These are phyloP conservation scores for Gossypium anomalum DNA, from an alignment of 345 rosid genomes.

Conservation along the genomic window DNA sequence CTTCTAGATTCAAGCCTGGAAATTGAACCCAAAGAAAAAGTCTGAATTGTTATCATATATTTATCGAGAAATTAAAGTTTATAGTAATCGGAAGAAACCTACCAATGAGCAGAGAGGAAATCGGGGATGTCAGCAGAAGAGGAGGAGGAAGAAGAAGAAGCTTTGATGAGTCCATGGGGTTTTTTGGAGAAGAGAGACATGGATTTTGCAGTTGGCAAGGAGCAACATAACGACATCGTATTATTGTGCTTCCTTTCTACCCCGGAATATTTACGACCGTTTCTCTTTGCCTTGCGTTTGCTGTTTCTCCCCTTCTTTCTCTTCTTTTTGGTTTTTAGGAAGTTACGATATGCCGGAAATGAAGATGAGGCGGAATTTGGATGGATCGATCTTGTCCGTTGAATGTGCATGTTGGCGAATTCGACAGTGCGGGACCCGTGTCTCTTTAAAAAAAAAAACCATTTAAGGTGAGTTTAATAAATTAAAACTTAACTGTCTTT, in stretches of 20 bases:
- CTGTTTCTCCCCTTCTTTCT: neutral
- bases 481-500: too few species aligned
- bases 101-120: slow-evolving; percentile 87
- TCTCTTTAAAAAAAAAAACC: neutral
- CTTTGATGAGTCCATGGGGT: slow-evolving; percentile 33
- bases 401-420: neutral
- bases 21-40: slow-evolving; percentile 11
- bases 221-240: slow-evolving; percentile 56
- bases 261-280: neutral
- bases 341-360: slow-evolving; percentile 6
- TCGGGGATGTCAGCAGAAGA: slow-evolving; percentile 83
- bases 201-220: slow-evolving; percentile 33
- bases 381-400: slow-evolving; percentile 10
- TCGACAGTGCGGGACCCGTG: neutral
- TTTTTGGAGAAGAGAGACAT: slow-evolving; percentile 31
- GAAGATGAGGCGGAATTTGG: slow-evolving; percentile 8
- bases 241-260: neutral
- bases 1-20: slow-evolving; percentile 86
- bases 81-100: neutral
- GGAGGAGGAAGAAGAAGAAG: slow-evolving; percentile 48
- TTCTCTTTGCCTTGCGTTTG: neutral
- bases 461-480: too few species aligned
- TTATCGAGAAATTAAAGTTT: too few species aligned
- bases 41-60: neutral
- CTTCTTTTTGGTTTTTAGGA: neutral